A percentile compares a stretch with the other conserved stretches of the same genome.
phyloP scores from a whole-genome alignment of 2,329 filamentous ascomycete species.

The Reticulascus tulasneorum region DNA sequence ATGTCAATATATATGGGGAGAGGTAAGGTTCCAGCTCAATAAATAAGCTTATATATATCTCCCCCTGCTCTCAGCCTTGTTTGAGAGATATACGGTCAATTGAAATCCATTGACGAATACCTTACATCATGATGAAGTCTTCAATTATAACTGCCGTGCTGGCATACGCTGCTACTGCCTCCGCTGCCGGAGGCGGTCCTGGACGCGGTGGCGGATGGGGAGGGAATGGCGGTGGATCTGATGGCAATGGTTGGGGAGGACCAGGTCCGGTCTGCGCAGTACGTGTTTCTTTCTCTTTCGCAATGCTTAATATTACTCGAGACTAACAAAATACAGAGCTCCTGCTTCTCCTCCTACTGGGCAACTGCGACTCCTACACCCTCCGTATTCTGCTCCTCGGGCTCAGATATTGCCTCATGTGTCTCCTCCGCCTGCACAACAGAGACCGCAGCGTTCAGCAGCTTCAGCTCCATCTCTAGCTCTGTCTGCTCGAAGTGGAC shows the following conservation, averaged over 20 bases:
- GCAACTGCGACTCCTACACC: conserved; percentile 17
- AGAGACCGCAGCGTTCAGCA: conserved; percentile 12
- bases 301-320: not conserved
- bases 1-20: too few relatives aligned
- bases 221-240: conserved; percentile 4
- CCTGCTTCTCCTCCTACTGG: conserved; percentile 22
- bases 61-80: too few relatives aligned
- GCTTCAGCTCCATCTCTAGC: conserved; percentile 16
- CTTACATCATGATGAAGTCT: too few relatives aligned
- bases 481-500: conserved; percentile 18
- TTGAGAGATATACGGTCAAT: too few relatives aligned
- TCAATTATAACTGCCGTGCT: conserved; percentile 8
- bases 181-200: conserved; percentile 8
- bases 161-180: conserved; percentile 6
- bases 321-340: conserved; percentile 9
- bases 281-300: not conserved
- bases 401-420: conserved; percentile 14
- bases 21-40: too few relatives aligned
- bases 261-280: conserved; percentile 11
- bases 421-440: conserved; percentile 18
- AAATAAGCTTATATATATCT: too few relatives aligned
- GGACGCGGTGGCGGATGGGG: conserved; percentile 7
- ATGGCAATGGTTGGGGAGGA: conserved; percentile 5
- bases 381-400: conserved; percentile 16
- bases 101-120: too few relatives aligned